A percentile compares a stretch with the other conserved stretches of the same genome.
phyloP scores from a whole-genome alignment of 2,329 filamentous ascomycete genomes.

The Lojkania enalia region DNA sequence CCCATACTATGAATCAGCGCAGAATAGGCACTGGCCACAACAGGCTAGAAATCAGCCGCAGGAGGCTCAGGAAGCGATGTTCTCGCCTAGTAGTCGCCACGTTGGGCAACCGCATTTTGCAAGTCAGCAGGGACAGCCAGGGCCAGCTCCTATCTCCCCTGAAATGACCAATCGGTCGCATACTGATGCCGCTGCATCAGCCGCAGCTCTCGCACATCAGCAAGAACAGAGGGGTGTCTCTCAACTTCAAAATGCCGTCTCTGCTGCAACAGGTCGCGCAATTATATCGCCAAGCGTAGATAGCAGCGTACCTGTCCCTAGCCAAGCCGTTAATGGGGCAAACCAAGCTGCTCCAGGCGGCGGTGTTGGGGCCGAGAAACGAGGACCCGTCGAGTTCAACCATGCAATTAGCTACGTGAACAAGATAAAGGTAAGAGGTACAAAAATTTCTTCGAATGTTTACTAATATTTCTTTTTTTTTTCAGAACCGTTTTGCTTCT shows the following conservation, averaged over 20 bases:
- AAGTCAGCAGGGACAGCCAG: slow-evolving; percentile 38
- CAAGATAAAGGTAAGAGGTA: slow-evolving; percentile 87
- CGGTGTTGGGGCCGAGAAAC: slow-evolving; percentile 67
- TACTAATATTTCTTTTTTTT: slow-evolving; percentile 6
- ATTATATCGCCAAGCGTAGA: slow-evolving; percentile 56
- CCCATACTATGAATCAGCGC: slow-evolving; percentile 40
- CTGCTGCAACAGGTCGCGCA: slow-evolving; percentile 58
- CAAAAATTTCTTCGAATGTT: slow-evolving; percentile 1
- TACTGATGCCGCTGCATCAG: slow-evolving; percentile 42
- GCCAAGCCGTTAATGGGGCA: slow-evolving; percentile 64
- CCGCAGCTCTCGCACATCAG: slow-evolving; percentile 57
- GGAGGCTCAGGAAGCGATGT: slow-evolving; percentile 44
- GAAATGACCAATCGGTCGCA: slow-evolving; percentile 43
- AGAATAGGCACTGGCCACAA: slow-evolving; percentile 47
- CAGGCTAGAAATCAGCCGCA: slow-evolving; percentile 33
- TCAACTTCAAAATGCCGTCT: slow-evolving; percentile 67
- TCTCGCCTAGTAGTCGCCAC: slow-evolving; percentile 50
- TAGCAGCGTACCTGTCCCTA: slow-evolving; percentile 53
- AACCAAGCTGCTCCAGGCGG: slow-evolving; percentile 61
- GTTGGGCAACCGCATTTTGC: slow-evolving; percentile 46
- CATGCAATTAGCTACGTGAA: slow-evolving; percentile 99
- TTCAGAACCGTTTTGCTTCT: slow-evolving; percentile 90
- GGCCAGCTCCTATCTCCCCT: slow-evolving; percentile 42
- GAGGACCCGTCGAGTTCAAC: slow-evolving; percentile 96
- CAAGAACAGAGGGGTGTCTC: slow-evolving; percentile 69